Evolutionary conservation across 106 monocot genomes (phyloP).

Genomic region (Hemerocallis citrina): DNA sequence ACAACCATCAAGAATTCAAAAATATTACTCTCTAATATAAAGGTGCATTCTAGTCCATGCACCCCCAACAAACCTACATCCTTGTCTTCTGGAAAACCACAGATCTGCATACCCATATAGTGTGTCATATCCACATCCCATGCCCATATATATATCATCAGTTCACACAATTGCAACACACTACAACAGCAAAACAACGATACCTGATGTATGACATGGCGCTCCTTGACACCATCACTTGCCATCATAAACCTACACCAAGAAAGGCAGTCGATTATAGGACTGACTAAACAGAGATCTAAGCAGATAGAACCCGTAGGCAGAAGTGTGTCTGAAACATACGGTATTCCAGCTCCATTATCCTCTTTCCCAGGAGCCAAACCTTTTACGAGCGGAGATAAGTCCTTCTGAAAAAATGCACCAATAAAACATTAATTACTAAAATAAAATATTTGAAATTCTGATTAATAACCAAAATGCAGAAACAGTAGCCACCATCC

Average conservation of each 20-base stretch:
- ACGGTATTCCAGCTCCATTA: constrained; percentile 74
- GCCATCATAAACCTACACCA: constrained; percentile 86
- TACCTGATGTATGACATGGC: constrained; percentile 68
- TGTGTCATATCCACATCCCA: no score
- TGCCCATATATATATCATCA: no score
- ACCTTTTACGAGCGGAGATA: constrained; percentile 82
- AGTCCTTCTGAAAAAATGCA: constrained; percentile 54
- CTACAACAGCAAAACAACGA: neutral
- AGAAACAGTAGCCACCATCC: neutral
- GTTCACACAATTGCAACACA: neutral
- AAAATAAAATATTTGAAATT: neutral
- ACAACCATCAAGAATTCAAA: no score
- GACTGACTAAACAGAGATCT: neutral
- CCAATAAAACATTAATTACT: neutral
- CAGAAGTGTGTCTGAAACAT: constrained; percentile 18
- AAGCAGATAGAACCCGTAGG: neutral
- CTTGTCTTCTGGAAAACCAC: no score
- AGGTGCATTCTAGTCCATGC: no score
- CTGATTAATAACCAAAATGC: constrained; percentile 1
- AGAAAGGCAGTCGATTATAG: neutral
- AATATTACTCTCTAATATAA: no score
- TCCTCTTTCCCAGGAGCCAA: constrained; percentile 48
- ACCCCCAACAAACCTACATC: no score
- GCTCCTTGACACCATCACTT: constrained; percentile 75
- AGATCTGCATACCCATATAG: no score